Base-by-base conservation (phyloP, 2,329 filamentous ascomycete genomes). In the Plenodomus biglobosus region DNA sequence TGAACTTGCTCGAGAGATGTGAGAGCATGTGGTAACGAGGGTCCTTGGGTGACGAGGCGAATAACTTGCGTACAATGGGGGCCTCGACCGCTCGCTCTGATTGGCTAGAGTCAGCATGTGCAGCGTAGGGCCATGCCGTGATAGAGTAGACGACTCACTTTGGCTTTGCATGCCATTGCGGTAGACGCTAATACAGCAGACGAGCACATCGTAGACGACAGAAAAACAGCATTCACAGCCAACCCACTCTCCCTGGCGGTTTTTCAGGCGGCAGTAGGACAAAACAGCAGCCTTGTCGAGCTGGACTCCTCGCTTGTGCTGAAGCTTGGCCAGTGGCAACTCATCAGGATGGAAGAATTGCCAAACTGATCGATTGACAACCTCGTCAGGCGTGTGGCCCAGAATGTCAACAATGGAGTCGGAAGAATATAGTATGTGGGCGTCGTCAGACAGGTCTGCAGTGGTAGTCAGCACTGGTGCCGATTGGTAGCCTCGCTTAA, bases 11-110 rank as follows among this genome's bases (percentile, higher is more conserved):
- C 10, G 90, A 95, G 15, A 95, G 77, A 56, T 92, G 88, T 46
- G 90, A 87, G 66, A 95, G 76, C 90, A 95, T 95, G 73, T 94
- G 88, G 70, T 95, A 95, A 55, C 90, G 85, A 16, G 90, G 89
- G 64, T 95, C 90, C 62, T 85, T 80, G 13, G 88, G 87, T 7
- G 89, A 92, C 20, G 86, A 90, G 2, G 88, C 86, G 70, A 95
- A 95, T 21, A 92, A 78, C 41, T 86, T 85, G 45, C 89, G 84
- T 46, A 95, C 85, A 50, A 89, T 80, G 1, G 89, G 89, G 34
- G 89, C 90, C 61, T 90, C 88, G 3, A 84, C 77, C 15, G 88
- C 88, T 58, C 90, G 83, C 63, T 86, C 90, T 94, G 62, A n/a
- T 27, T n/a, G 30, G 35, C 37, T 5, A 32, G 19, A 16, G 32